Conservation (phyloP, 2,329 filamentous ascomycete genomes). For the Drechmeria coniospora region DNA sequence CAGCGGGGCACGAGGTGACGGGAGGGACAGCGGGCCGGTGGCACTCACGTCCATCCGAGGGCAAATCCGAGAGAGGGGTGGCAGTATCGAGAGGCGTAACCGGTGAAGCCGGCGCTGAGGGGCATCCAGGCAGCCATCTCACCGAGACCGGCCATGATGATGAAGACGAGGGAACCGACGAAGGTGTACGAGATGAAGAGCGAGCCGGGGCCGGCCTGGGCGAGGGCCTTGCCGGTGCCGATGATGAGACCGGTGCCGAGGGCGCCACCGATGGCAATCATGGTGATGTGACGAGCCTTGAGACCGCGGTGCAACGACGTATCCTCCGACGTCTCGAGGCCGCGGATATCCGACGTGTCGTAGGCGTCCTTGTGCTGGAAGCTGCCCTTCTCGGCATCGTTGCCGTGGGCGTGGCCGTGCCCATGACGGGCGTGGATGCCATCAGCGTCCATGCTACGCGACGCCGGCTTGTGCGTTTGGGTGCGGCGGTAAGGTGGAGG, state of each 20-base stretch:
- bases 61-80: conserved; percentile 71
- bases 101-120: conserved; percentile 63
- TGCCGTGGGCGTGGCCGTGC: conserved; percentile 3
- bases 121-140: conserved; percentile 80
- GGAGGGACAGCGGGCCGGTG: too few species aligned
- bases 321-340: conserved; percentile 32
- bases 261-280: conserved; percentile 58
- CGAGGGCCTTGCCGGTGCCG: conserved; percentile 42
- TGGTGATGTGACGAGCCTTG: conserved; percentile 39
- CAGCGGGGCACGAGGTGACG: too few species aligned
- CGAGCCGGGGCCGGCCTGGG: conserved; percentile 42
- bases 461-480: too few species aligned
- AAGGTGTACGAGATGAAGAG: conserved; percentile 58
- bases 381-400: conserved; percentile 9
- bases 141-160: conserved; percentile 68
- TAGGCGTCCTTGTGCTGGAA: conserved; percentile 1
- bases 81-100: conserved; percentile 65
- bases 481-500: too few species aligned
- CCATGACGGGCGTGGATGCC: conserved; percentile 6
- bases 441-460: conserved; percentile 5
- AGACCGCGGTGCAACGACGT: conserved; percentile 36
- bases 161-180: conserved; percentile 57
- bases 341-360: conserved; percentile 23
- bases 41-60: conserved; percentile 51
- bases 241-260: conserved; percentile 63